Base-by-base conservation (phyloP, 345 rosid genomes). In the Corchorus capsularis region DNA sequence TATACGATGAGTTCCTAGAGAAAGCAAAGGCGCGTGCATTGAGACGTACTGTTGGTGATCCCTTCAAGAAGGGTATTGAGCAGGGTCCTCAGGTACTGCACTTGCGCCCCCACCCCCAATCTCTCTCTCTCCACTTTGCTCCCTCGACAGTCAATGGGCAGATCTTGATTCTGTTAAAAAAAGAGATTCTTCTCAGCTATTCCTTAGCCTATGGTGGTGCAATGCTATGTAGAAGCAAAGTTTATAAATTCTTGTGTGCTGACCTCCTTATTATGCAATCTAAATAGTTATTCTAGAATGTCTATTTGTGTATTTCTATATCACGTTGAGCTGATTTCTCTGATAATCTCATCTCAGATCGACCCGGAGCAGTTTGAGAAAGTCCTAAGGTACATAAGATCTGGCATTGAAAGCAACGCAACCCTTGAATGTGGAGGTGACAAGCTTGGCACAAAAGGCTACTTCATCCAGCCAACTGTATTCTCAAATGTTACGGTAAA, bases 361-460 rank as follows among this genome's bases (percentile, higher is more conserved):
- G 99, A 96, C 46, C 72, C 74, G 1, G 83, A 89, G 86, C 99
- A 96, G 75, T 93, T 92, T 35, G 49, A 89, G 81, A 96, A 96
- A 90, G 87, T 96, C 62, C 86, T 96, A 35, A 83, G 77, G 82
- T 92, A 87, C 84, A 93, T 96, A 75, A 89, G 70, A 81, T 85
- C 91, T 46, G 99, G 99, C 2, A 61, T 87, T 0, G 94, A 92
- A 49, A 80, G 93, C 86, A 83, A 86, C 63, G 99, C 99, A 37
- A 90, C 86, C 63, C 99, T 95, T 59, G 94, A 93, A 87, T 86
- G 97, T 41, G 99, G 99, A 45, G 99, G 99, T 45, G 96, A 81
- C 20, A 86, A 90, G 76, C 20, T 89, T 55, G 99, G 99, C 66
- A 60, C 82, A 80, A 91, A 75, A 83, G 99, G 98, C 65, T 96